These are phyloP conservation scores for Zopfia rhizophila DNA, from an alignment of 2,329 filamentous ascomycete species.

Conservation along the genomic window DNA sequence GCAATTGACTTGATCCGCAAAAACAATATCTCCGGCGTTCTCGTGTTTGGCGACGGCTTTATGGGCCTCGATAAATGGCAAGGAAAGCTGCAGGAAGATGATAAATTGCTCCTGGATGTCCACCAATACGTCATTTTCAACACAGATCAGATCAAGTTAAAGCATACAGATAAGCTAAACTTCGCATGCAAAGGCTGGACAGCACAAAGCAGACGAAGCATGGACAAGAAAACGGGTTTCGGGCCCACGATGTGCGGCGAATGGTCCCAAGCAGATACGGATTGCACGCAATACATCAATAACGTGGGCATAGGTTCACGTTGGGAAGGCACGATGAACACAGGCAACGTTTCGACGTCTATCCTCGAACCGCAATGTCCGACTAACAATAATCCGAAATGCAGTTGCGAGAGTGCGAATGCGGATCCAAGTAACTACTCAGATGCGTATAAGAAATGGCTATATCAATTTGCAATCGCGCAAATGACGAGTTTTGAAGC, in stretches of 20 bases:
- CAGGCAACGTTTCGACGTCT: constrained; percentile 68
- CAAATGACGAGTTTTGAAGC: constrained; percentile 96
- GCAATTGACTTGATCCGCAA: constrained; percentile 77
- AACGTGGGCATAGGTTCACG: constrained; percentile 88
- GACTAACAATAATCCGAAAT: constrained; percentile 66
- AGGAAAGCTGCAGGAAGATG: constrained; percentile 76
- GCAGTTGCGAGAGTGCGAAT: constrained; percentile 81
- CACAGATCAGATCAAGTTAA: constrained; percentile 81
- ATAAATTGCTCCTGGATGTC: constrained; percentile 87
- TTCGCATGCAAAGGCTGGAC: constrained; percentile 93
- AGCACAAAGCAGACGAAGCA: constrained; percentile 76
- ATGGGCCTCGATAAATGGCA: constrained; percentile 92
- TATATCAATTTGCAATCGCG: constrained; percentile 90
- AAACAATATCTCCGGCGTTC: constrained; percentile 77
- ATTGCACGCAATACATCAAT: constrained; percentile 88
- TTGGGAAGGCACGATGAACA: constrained; percentile 88
- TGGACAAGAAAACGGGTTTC: constrained; percentile 81
- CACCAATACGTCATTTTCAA: constrained; percentile 99
- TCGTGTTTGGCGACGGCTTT: constrained; percentile 96
- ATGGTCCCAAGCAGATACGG: constrained; percentile 97
- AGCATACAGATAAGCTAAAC: constrained; percentile 83
- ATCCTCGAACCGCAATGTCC: constrained; percentile 81
- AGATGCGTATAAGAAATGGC: constrained; percentile 81
- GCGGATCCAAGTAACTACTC: constrained; percentile 75
- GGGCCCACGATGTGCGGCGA: constrained; percentile 95